A percentile compares a stretch with the other conserved stretches of the same genome.
These are phyloP conservation scores for Ceratocystiopsis brevicomis DNA, from an alignment of 2,329 filamentous ascomycete species.

Conservation along the genomic window DNA sequence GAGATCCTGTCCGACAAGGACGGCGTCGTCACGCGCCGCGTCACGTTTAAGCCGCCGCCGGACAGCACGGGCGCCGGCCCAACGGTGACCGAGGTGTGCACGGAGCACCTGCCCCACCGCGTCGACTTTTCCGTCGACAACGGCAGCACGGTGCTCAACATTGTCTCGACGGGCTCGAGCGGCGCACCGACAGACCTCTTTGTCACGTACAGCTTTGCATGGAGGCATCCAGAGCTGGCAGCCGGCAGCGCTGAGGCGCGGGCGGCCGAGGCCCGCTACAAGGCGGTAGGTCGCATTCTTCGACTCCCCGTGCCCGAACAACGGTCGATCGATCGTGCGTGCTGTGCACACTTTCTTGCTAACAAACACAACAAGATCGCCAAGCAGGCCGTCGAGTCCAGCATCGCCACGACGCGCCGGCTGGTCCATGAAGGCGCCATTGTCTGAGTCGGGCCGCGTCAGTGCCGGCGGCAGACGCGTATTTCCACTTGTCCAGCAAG, in stretches of 20 bases:
- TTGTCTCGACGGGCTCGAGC: constrained; percentile 12
- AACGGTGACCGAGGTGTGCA: constrained; percentile 15
- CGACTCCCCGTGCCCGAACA: no score
- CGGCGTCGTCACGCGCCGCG: constrained; percentile 6
- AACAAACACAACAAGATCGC: constrained; percentile 9
- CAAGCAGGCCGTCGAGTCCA: constrained; percentile 12
- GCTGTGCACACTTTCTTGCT: no score
- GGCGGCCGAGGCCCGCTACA: constrained; percentile 9
- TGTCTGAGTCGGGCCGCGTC: no score
- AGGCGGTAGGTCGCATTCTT: constrained; percentile 7
- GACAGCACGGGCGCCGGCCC: background rate
- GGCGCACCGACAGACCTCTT: constrained; percentile 12
- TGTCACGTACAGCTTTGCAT: constrained; percentile 18
- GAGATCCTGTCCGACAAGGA: constrained; percentile 13
- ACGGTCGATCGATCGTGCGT: no score
- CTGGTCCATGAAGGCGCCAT: constrained; percentile 11
- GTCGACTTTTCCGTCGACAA: constrained; percentile 15
- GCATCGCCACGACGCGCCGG: constrained; percentile 11
- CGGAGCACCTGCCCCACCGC: constrained; percentile 13
- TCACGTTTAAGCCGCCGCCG: constrained; percentile 5
- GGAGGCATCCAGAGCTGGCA: constrained; percentile 11
- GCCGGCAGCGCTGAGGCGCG: constrained; percentile 10
- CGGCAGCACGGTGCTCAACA: constrained; percentile 16
- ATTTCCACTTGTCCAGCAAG: no score
- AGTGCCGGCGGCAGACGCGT: no score